These are phyloP conservation scores for Arthroderma sp. DNA, from an alignment of 2,329 filamentous ascomycete species.

Conservation along the genomic window DNA sequence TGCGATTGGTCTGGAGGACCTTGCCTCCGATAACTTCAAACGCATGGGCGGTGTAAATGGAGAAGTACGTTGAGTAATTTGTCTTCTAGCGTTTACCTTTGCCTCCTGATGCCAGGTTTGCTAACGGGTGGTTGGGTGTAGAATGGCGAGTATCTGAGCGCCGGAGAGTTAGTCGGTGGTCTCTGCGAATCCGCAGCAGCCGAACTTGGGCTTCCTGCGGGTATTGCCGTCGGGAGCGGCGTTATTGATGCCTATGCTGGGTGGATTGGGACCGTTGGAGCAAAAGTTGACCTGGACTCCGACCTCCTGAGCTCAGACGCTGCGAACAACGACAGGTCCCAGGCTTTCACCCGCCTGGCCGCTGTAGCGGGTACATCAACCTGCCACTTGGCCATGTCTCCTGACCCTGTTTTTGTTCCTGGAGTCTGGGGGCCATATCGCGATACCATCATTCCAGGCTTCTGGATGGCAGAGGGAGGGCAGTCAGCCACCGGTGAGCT, in stretches of 20 bases:
- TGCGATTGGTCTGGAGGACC: conserved; percentile 72
- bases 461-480: conserved; percentile 95
- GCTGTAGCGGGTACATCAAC: conserved; percentile 95
- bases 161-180: conserved; percentile 77
- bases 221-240: conserved; percentile 86
- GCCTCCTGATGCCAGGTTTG: background rate
- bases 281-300: conserved; percentile 66
- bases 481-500: conserved; percentile 94
- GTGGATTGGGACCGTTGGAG: conserved; percentile 98
- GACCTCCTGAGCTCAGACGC: conserved; percentile 55
- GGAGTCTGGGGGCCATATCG: conserved; percentile 97
- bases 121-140: conserved; percentile 29
- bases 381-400: conserved; percentile 92
- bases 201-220: conserved; percentile 72
- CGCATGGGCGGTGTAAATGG: conserved; percentile 88
- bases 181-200: conserved; percentile 71
- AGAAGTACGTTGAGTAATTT: conserved; percentile 64
- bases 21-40: conserved; percentile 77
- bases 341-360: conserved; percentile 84
- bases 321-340: conserved; percentile 72
- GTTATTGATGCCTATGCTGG: conserved; percentile 98
- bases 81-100: conserved; percentile 16
- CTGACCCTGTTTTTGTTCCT: conserved; percentile 80
- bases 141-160: conserved; percentile 86
- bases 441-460: conserved; percentile 80